Conservation (phyloP, 345 rosid species). For the Barbarea vulgaris region DNA sequence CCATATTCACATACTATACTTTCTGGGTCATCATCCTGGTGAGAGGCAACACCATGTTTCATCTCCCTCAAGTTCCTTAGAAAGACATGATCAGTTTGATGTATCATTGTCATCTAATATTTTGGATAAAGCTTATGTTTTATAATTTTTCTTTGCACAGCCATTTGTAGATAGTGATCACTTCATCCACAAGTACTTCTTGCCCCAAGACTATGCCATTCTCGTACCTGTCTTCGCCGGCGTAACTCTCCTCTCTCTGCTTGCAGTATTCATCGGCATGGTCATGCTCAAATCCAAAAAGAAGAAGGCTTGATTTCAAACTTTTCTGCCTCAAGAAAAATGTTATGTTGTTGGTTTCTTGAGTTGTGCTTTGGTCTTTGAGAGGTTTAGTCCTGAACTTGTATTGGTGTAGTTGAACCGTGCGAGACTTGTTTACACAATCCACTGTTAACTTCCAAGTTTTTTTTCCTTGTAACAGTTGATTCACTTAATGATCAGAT, state of each 20-base stretch:
- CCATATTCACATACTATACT: constrained; percentile 87
- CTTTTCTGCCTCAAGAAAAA: constrained; percentile 2
- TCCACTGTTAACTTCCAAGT: neutral
- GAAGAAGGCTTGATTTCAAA: constrained; percentile 63
- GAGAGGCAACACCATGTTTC: constrained; percentile 16
- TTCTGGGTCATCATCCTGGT: constrained; percentile 98
- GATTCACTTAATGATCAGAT: neutral
- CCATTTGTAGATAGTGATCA: constrained; percentile 92
- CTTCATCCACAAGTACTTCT: constrained; percentile 84
- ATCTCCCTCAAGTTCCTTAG: neutral
- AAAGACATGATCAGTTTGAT: neutral
- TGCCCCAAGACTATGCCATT: constrained; percentile 83
- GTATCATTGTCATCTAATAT: neutral
- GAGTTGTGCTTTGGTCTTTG: constrained; percentile 8
- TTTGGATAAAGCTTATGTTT: constrained; percentile 8
- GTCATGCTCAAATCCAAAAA: constrained; percentile 84
- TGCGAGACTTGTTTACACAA: neutral
- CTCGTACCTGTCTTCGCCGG: constrained; percentile 77
- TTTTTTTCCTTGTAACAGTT: neutral
- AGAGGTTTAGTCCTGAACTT: constrained; percentile 14
- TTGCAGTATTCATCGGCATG: constrained; percentile 68
- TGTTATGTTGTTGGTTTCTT: constrained; percentile 1
- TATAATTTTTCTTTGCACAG: constrained; percentile 43
- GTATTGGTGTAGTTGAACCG: constrained; percentile 30
- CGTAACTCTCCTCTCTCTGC: constrained; percentile 62